Base-by-base conservation (phyloP, 2,329 filamentous ascomycete species). In the Chaetomiaceae sp. region DNA sequence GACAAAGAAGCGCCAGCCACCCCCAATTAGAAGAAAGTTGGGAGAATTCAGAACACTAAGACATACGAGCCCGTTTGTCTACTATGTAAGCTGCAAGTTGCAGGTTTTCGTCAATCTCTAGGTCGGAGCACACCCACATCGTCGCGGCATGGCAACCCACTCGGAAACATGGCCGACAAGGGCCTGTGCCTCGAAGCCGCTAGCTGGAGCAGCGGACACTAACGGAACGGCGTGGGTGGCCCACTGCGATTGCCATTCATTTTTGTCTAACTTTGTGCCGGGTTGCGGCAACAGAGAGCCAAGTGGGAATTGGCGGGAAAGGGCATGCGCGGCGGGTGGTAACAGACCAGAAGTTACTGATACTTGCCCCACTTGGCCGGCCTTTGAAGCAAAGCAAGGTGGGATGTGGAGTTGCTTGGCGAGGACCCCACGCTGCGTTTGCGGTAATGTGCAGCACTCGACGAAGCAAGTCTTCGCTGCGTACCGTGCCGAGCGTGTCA, bases 321-420 rank as follows among this genome's bases (percentile, higher is more conserved):
- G 9, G 33, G 38, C 41, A 44, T 18, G 29, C 27, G 41, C 33
- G 8, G 21, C 25, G 25, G 36, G 36, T 20, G 32, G 40, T 14
- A 42, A 40, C 25, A 21, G 42, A 33, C 48, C 48, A 36, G n/a
- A 58, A 51, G 56, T 56, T 48, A 21, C 54, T 45, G 48, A 42
- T 50, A 51, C 53, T 48, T 45, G 45, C 52, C 43, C 49, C 53
- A 53, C 52, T 13, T 25, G 6, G 40, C 29, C 36, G 42, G 40
- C 36, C 32, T n/a, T n/a, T 23, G 38, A 37, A 20, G 55, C 30
- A 51, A n/a, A 33, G 18, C 29, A 48, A 21, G 32, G 48, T 36
- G 45, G 41, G 34, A 41, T 53, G 52, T 55, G 55, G 33, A 46
- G 30, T 11, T 29, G n/a, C 43, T 54, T 51, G 43, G 48, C 38